Evolutionary conservation across 495 filamentous ascomycete species (phyloP), one percentile per base, ranked within the genome.

Genomic region (Cercophora sp.): DNA sequence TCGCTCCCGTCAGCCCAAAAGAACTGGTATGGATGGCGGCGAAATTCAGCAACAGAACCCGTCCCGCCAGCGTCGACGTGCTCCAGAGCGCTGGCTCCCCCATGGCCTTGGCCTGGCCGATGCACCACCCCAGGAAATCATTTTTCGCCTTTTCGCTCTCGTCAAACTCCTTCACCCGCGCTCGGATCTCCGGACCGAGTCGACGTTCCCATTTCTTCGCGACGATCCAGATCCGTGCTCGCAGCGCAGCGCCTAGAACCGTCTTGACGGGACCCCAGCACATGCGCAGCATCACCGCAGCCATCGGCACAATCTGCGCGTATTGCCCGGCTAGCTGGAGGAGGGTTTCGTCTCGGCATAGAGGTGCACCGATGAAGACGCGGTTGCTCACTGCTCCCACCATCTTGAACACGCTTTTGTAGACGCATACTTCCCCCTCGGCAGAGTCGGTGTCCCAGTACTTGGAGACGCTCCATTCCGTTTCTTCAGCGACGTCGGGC

Each of bases 1-100:
- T 43, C 34, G 51, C 62, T 39, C 52, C 44, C 10, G 75, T 78
- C 23, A 75, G 69, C 23, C 68, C 58, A 18, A 78, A 69, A 23
- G 70, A 71, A 15, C 74, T 71, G 1, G 79, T 79, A 56, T 79
- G 77, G 34, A 79, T 75, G 1, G 76, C 65, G 10, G 68, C 74
- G 44, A 81, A 76, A 57, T 78, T 79, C 36, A 77, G 51, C 2
- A 71, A 32, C 22, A 71, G 55, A n/a, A 73, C 52, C 6, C 66
- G 63, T 25, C 51, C 57, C 2, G 62, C 59, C 13, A 73, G 58
- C 20, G 65, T 65, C 9, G 48, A 29, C 0, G 51, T 42, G 35
- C 51, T 50, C 50, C 57, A 64, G 22, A 59, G 41, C 50, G 58
- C 60, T 3, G 69, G 60, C 26, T 69, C 62, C 40, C 61, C 59